Base-by-base conservation (phyloP, 2,329 filamentous ascomycete genomes). In the Westerdykella ornata region DNA sequence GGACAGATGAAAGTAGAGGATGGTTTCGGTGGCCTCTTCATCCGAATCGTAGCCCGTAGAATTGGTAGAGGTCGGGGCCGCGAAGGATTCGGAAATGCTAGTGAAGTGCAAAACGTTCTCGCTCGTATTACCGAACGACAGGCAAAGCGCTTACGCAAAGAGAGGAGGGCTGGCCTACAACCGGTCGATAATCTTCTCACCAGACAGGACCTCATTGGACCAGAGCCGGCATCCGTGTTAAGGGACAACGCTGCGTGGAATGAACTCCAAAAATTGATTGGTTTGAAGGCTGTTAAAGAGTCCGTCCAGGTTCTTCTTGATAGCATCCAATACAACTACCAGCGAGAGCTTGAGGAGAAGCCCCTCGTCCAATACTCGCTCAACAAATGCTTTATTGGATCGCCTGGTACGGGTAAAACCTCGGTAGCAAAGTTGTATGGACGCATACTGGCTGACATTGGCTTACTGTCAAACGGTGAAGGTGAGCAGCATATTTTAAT, bases 401-500 rank as follows among this genome's bases (percentile, higher is more conserved):
- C 72, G 1, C 85, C 85, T 0, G 85, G 85, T 0, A 89, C 85
- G 0, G 84, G 85, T 0, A 89, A 88, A 52, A 88, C 85, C 0
- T 81, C 82, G 0, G 80, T 89, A 0, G 85, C 82, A 0, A 86
- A 84, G 56, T 62, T 87, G 0, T 88, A 88, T 48, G 84, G 81
- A 0, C 65, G 72, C 30, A 81, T 89, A 2, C 68, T 89, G 1
- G 79, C 75, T 0, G 77, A 85, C 41, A 61, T 89, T 4, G 84
- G 84, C 0, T 49, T 85, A 2, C 59, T 88, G 0, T 82, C 77
- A 0, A 84, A 77, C 17, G 80, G 82, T 88, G n/a, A n/a, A 71
- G 77, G 78, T 78, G 56, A 59, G 65, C 53, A 5, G 9, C 22
- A 7, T 8, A 15, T 35, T 35, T 28, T 18, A 31, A 37, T 39